A percentile compares a stretch with the other conserved stretches of the same genome.
These are phyloP conservation scores for Esteya vermicola DNA, from an alignment of 2,329 filamentous ascomycete species.

Conservation along the genomic window DNA sequence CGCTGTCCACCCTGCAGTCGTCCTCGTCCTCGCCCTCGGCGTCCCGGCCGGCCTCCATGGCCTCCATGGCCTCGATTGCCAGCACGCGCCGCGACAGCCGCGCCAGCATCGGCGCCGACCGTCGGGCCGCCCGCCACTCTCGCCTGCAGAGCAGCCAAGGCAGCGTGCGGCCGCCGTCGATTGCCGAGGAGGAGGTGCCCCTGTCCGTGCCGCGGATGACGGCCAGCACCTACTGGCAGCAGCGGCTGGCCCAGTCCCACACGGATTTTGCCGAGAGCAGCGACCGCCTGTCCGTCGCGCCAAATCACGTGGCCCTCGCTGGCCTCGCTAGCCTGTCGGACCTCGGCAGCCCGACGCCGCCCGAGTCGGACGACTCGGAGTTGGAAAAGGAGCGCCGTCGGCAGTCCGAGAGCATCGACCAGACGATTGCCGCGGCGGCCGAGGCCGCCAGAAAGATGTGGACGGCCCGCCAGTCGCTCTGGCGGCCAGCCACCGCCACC, in stretches of 20 bases:
- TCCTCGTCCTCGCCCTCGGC: constrained; percentile 15
- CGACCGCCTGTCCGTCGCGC: not conserved
- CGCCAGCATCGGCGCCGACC: constrained; percentile 22
- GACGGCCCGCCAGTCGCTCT: constrained; percentile 7
- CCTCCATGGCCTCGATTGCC: constrained; percentile 11
- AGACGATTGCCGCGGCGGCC: constrained; percentile 2
- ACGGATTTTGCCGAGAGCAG: no score
- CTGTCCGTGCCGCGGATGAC: no score
- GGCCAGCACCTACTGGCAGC: no score
- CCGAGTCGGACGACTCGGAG: constrained; percentile 35
- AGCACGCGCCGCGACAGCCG: no score
- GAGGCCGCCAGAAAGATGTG: not conserved
- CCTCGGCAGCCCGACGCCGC: constrained; percentile 39
- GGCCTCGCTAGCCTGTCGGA: constrained; percentile 20
- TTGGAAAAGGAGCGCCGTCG: constrained; percentile 14
- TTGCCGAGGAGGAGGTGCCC: no score
- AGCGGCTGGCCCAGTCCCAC: no score
- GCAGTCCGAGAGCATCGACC: constrained; percentile 8
- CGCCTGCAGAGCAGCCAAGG: constrained; percentile 17
- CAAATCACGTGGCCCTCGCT: constrained; percentile 11
- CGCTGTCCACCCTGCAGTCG: constrained; percentile 30
- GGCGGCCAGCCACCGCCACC: no score
- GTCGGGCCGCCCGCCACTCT: constrained; percentile 22
- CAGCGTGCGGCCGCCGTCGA: not conserved
- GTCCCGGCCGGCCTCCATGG: constrained; percentile 18